Conservation (phyloP, 371 early-diverging fungal genomes). For the Circinella umbellata region DNA sequence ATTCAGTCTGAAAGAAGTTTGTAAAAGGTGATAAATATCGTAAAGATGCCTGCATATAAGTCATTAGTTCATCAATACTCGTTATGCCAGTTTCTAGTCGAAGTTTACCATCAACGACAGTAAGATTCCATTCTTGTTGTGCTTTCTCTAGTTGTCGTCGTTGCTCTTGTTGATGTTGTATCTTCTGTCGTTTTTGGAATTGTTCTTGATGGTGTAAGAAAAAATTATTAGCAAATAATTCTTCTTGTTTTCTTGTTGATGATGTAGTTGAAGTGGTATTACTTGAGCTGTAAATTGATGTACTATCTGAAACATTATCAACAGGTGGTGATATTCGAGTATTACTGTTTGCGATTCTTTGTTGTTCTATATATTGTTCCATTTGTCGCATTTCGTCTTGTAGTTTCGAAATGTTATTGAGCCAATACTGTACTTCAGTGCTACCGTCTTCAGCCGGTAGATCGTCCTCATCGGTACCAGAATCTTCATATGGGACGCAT, state of each 20-base stretch:
- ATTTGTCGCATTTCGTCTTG: conserved; percentile 9
- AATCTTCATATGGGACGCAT: conserved; percentile 12
- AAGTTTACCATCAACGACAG: conserved; percentile 18
- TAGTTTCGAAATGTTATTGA: not conserved
- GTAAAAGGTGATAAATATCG: conserved; percentile 22
- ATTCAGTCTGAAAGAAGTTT: conserved; percentile 11
- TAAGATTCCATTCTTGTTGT: conserved; percentile 18
- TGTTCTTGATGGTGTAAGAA: not conserved
- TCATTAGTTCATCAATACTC: conserved; percentile 14
- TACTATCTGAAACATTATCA: not conserved
- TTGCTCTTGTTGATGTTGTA: not conserved
- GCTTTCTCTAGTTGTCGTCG: not conserved
- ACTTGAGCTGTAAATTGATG: not conserved
- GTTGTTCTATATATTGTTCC: not conserved
- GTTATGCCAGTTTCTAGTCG: conserved; percentile 18
- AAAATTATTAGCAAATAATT: not conserved
- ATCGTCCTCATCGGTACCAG: conserved; percentile 7
- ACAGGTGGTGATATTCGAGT: not conserved
- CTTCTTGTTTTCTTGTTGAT: not conserved
- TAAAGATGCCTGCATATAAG: conserved; percentile 10
- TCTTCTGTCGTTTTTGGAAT: not conserved
- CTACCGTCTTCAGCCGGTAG: conserved; percentile 4
- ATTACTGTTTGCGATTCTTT: not conserved
- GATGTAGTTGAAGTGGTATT: not conserved
- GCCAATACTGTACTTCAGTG: conserved; percentile 4